phyloP scores from a whole-genome alignment of 2,329 filamentous ascomycete species.

The Aspergillus jensenii region DNA sequence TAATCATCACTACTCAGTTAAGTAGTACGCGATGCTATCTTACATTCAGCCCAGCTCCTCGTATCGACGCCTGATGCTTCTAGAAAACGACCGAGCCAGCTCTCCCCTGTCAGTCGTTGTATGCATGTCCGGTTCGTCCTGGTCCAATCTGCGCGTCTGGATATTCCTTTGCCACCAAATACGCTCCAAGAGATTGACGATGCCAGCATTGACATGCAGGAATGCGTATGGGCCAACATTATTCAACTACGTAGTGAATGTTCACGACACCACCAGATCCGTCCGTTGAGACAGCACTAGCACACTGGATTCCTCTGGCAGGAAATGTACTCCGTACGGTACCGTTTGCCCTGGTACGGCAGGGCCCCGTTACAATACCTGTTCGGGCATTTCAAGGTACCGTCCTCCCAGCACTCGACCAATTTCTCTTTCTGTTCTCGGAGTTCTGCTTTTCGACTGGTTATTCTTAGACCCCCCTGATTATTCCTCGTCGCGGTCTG shows the following conservation, averaged over 20 bases:
- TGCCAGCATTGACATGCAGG: slow-evolving; percentile 6
- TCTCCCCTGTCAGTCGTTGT: not conserved
- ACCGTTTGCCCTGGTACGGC: not conserved
- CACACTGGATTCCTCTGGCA: not conserved
- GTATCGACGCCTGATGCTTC: not conserved
- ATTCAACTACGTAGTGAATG: not conserved
- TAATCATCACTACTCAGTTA: too few species aligned
- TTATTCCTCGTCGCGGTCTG: not conserved
- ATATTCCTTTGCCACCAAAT: not conserved
- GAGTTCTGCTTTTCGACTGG: not conserved
- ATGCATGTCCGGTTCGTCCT: not conserved
- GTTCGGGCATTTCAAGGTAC: slow-evolving; percentile 1
- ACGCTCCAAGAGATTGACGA: not conserved
- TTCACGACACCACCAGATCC: not conserved
- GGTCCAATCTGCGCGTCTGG: slow-evolving; percentile 2
- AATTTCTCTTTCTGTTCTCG: not conserved
- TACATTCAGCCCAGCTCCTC: not conserved
- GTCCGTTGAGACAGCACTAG: slow-evolving; percentile 3
- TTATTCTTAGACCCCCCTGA: too few species aligned
- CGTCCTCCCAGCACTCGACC: not conserved
- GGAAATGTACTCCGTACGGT: not conserved
- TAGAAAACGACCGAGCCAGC: not conserved
- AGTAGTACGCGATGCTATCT: not conserved
- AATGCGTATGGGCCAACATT: not conserved
- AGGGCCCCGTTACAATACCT: not conserved